Conservation (phyloP, 2,329 filamentous ascomycete genomes). For the Fusarium newnesense region DNA sequence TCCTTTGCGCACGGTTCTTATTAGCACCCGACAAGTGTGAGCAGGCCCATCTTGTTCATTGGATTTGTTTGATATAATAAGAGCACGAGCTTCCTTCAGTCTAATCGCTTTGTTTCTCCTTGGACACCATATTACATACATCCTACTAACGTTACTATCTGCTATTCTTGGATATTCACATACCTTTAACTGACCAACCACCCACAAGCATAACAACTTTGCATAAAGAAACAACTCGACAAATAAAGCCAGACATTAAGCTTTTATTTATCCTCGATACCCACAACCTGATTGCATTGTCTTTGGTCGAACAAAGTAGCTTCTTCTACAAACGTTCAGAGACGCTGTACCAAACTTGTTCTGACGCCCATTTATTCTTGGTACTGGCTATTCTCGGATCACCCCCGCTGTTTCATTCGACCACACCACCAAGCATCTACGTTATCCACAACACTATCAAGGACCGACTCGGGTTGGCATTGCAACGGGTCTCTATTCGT, state of each 20-base stretch:
- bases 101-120: constrained; percentile 1
- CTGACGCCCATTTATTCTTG: background rate
- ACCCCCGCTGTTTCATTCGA: constrained; percentile 22
- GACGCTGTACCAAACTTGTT: background rate
- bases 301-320: background rate
- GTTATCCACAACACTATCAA: constrained; percentile 20
- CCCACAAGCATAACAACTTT: constrained; percentile 2
- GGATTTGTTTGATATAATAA: constrained; percentile 12
- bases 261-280: background rate
- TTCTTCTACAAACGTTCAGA: constrained; percentile 3
- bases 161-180: background rate
- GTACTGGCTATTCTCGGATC: constrained; percentile 10
- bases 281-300: background rate
- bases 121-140: background rate
- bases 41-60: constrained; percentile 6
- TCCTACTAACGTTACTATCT: background rate
- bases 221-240: constrained; percentile 14
- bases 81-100: background rate
- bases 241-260: background rate
- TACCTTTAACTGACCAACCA: constrained; percentile 13
- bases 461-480: constrained; percentile 9
- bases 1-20: constrained; percentile 29
- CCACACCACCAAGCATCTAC: constrained; percentile 24
- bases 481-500: constrained; percentile 13
- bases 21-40: constrained; percentile 33